Evolutionary conservation across 257 asterid species (phyloP).

Genomic region (Haberlea rhodopensis): DNA sequence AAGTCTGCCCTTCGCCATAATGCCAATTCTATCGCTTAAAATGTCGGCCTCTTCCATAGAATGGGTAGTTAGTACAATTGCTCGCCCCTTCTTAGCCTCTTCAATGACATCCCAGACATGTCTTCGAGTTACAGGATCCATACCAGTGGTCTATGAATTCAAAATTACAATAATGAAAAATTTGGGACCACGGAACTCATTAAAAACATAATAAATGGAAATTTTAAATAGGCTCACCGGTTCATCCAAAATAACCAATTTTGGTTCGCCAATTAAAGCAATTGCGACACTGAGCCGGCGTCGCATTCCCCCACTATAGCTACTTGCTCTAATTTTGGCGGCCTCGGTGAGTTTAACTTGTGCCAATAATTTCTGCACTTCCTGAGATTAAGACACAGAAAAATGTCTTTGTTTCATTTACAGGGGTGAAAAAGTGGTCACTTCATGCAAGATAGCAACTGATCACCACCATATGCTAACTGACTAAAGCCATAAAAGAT

Average conservation of each 20-base stretch:
- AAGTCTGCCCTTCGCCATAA: constrained; percentile 97
- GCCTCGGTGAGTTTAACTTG: constrained; percentile 81
- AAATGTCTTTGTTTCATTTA: background rate
- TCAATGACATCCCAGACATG: constrained; percentile 95
- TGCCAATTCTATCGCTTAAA: constrained; percentile 85
- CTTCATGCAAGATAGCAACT: constrained; percentile 8
- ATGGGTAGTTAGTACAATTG: constrained; percentile 88
- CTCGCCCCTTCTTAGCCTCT: constrained; percentile 85
- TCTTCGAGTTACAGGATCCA: constrained; percentile 94
- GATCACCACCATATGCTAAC: background rate
- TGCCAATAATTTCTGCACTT: constrained; percentile 55
- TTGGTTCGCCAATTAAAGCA: constrained; percentile 89
- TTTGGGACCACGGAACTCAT: constrained; percentile 10
- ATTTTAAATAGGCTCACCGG: constrained; percentile 51
- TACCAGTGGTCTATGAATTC: constrained; percentile 76
- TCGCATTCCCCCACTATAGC: constrained; percentile 95
- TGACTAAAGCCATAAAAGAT: constrained; percentile 7
- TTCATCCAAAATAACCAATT: constrained; percentile 78
- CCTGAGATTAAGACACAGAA: constrained; percentile 40
- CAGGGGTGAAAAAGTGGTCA: background rate
- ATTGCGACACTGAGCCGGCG: constrained; percentile 95
- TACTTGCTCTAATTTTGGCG: constrained; percentile 71
- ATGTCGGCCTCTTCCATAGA: constrained; percentile 99
- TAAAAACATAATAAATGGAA: constrained; percentile 4
- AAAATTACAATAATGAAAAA: constrained; percentile 19